phyloP scores from a whole-genome alignment of 108 stramenopile genomes.

The Pseudonitzschia pungens region DNA sequence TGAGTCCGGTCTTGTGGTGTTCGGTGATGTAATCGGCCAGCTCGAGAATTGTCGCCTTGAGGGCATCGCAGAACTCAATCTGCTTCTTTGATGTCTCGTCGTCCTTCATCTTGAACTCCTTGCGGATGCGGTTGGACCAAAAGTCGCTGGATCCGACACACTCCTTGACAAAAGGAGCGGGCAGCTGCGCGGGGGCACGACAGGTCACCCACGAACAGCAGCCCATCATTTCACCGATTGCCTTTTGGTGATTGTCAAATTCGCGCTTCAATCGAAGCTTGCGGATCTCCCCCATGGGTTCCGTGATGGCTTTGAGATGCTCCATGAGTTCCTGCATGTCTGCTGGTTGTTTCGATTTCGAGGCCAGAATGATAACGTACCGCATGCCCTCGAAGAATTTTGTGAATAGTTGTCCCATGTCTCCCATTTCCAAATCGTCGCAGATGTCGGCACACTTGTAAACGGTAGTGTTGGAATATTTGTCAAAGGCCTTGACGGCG shows the following conservation, averaged over 20 bases:
- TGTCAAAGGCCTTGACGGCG: slow-evolving; percentile 71
- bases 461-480: slow-evolving; percentile 55
- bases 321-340: slow-evolving; percentile 48
- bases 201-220: slow-evolving; percentile 77
- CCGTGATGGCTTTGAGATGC: slow-evolving; percentile 67
- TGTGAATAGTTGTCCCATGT: slow-evolving; percentile 51
- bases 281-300: slow-evolving; percentile 57
- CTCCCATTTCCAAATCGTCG: slow-evolving; percentile 61
- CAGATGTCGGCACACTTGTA: slow-evolving; percentile 64
- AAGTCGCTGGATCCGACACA: slow-evolving; percentile 89
- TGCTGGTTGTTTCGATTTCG: slow-evolving; percentile 59
- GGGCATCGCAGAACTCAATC: slow-evolving; percentile 84
- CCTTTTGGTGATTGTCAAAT: slow-evolving; percentile 76
- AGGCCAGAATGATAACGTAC: slow-evolving; percentile 63
- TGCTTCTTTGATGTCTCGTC: slow-evolving; percentile 50
- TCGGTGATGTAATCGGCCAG: slow-evolving; percentile 86
- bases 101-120: slow-evolving; percentile 87
- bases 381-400: slow-evolving; percentile 62
- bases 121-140: slow-evolving; percentile 95
- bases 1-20: slow-evolving; percentile 88
- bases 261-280: slow-evolving; percentile 65
- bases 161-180: slow-evolving; percentile 75
- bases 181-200: slow-evolving; percentile 57
- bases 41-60: slow-evolving; percentile 78
- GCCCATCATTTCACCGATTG: slow-evolving; percentile 74